Conservation (phyloP, 2,329 filamentous ascomycete species). For the Fusarium continuum region DNA sequence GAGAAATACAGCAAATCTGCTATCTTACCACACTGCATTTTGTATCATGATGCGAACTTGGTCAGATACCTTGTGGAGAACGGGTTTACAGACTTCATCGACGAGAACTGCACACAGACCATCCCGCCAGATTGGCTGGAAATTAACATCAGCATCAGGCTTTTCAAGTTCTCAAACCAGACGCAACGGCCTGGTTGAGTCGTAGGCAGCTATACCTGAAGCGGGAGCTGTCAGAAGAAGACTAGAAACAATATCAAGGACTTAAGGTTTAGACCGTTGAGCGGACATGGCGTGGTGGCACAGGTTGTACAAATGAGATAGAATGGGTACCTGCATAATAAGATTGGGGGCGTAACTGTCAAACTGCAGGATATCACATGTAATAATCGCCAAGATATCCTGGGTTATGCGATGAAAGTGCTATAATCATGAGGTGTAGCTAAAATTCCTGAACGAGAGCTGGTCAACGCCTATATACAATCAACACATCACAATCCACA, state of each 20-base stretch:
- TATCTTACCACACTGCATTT: neutral
- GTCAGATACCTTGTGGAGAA: neutral
- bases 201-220: too few species aligned
- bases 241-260: neutral
- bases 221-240: neutral
- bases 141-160: too few species aligned
- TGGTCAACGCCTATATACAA: too few species aligned
- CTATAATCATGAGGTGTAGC: too few species aligned
- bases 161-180: too few species aligned
- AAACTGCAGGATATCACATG: neutral
- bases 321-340: conserved; percentile 20
- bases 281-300: neutral
- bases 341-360: neutral
- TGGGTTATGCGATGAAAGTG: neutral
- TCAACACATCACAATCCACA: too few species aligned
- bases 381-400: neutral
- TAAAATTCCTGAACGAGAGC: too few species aligned
- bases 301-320: neutral
- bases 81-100: neutral
- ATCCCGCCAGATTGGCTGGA: too few species aligned
- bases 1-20: neutral
- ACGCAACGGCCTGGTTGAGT: too few species aligned
- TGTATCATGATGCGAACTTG: neutral
- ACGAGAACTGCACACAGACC: neutral
- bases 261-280: neutral